A percentile compares a stretch with the other conserved stretches of the same genome.
These are phyloP conservation scores for Globisporangium camurandrum DNA, from an alignment of 352 stramenopile genomes.

Conservation along the genomic window DNA sequence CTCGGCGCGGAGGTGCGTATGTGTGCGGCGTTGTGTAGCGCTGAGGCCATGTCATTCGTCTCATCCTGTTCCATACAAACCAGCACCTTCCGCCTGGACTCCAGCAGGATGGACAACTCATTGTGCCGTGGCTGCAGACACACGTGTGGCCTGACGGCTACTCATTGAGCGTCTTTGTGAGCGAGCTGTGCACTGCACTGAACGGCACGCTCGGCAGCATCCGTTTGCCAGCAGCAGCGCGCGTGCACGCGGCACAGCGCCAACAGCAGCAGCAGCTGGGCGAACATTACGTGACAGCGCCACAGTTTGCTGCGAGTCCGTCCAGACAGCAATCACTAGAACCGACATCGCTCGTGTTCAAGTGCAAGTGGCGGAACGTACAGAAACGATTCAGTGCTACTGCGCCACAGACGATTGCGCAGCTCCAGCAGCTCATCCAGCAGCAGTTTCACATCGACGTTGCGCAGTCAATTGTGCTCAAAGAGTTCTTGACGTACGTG, in stretches of 20 bases:
- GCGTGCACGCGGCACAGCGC: constrained; percentile 14
- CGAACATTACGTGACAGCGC: constrained; percentile 19
- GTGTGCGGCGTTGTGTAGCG: not conserved
- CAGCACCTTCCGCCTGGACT: constrained; percentile 38
- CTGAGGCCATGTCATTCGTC: no score
- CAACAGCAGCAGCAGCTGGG: not conserved
- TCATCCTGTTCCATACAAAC: no score
- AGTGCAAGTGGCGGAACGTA: constrained; percentile 57
- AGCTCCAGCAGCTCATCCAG: constrained; percentile 28
- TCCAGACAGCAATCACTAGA: constrained; percentile 15
- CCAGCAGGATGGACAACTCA: constrained; percentile 28
- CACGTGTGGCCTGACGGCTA: constrained; percentile 47
- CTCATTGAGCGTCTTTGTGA: constrained; percentile 32
- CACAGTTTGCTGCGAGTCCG: constrained; percentile 19
- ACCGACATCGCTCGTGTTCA: constrained; percentile 25
- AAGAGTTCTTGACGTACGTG: constrained; percentile 29
- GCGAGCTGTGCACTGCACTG: constrained; percentile 38
- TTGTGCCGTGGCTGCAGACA: constrained; percentile 39
- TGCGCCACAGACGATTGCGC: constrained; percentile 16
- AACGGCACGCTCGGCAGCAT: constrained; percentile 8
- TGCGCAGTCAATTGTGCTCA: constrained; percentile 19
- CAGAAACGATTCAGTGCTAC: constrained; percentile 34
- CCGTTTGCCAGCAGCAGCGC: constrained; percentile 3
- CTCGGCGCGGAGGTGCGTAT: constrained; percentile 31
- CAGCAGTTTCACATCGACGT: constrained; percentile 30